Evolutionary conservation across 1,284 basidiomycete genomes (phyloP).

Genomic region (Pulveroboletus sp.): DNA sequence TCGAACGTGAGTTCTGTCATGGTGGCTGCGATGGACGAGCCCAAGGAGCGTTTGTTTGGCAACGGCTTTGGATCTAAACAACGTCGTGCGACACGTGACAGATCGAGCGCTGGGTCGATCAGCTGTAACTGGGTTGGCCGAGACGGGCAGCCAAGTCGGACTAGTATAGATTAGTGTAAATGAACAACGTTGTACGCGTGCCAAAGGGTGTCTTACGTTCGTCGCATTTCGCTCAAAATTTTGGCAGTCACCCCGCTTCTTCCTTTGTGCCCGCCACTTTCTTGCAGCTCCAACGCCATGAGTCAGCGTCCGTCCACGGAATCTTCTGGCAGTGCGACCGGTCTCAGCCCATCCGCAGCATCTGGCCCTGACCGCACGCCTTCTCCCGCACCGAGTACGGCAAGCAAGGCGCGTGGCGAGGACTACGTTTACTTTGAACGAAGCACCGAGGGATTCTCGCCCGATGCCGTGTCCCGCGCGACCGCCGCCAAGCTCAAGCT

Average conservation of each 20-base stretch:
- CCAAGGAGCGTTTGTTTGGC: constrained; percentile 35
- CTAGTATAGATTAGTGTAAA: background rate
- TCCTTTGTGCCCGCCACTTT: constrained; percentile 14
- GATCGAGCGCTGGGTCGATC: no score
- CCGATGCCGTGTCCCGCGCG: constrained; percentile 88
- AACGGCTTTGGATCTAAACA: constrained; percentile 37
- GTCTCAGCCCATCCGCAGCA: constrained; percentile 19
- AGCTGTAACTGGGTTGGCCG: no score
- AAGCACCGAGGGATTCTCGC: constrained; percentile 79
- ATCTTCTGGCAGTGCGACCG: constrained; percentile 18
- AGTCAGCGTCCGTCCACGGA: constrained; percentile 36
- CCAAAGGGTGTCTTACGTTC: constrained; percentile 30
- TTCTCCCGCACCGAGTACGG: constrained; percentile 35
- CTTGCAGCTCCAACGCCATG: constrained; percentile 21
- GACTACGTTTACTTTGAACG: constrained; percentile 97
- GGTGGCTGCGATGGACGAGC: no score
- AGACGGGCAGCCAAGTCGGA: no score
- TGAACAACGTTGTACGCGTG: constrained; percentile 10
- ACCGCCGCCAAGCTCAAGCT: constrained; percentile 97
- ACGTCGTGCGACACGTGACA: constrained; percentile 15
- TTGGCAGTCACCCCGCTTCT: constrained; percentile 9
- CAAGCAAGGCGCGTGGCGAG: constrained; percentile 36
- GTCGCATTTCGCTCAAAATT: constrained; percentile 18
- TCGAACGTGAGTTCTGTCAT: constrained; percentile 77
- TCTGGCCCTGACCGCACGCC: constrained; percentile 30